These are phyloP conservation scores for Lodderomyces metapsilosis DNA, from an alignment of 1,139 yeast genomes.

Conservation along the genomic window DNA sequence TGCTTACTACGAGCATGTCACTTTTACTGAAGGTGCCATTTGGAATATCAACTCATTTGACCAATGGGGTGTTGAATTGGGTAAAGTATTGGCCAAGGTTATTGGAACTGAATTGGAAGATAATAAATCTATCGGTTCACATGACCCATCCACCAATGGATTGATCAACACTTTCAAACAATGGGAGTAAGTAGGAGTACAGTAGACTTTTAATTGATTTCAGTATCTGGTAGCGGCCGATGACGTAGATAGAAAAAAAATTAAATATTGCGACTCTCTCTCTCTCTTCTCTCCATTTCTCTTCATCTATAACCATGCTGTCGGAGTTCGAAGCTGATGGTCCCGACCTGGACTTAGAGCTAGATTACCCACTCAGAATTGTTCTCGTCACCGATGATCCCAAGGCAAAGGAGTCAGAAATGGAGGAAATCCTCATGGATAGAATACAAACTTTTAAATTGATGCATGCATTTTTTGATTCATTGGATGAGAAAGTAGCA, in stretches of 20 bases:
- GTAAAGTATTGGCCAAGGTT: slow-evolving; percentile 95
- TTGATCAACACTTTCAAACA: slow-evolving; percentile 91
- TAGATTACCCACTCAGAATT: slow-evolving; percentile 45
- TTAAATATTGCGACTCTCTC: background rate
- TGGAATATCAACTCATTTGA: slow-evolving; percentile 99
- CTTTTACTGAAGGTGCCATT: slow-evolving; percentile 97
- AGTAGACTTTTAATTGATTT: background rate
- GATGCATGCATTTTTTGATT: slow-evolving; percentile 60
- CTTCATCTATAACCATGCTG: slow-evolving; percentile 6
- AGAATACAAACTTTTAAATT: slow-evolving; percentile 46
- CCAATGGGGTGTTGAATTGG: slow-evolving; percentile 99
- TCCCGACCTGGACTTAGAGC: slow-evolving; percentile 21
- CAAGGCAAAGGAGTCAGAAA: slow-evolving; percentile 21
- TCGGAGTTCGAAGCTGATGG: slow-evolving; percentile 11
- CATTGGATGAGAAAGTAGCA: slow-evolving; percentile 59
- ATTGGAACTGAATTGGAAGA: slow-evolving; percentile 85
- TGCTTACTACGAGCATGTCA: slow-evolving; percentile 95
- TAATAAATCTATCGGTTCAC: slow-evolving; percentile 54
- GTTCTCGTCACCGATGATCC: slow-evolving; percentile 37
- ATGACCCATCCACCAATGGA: slow-evolving; percentile 88
- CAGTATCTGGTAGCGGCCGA: slow-evolving; percentile 1
- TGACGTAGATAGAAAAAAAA: slow-evolving; percentile 6
- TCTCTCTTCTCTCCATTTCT: background rate
- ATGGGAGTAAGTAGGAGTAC: slow-evolving; percentile 53
- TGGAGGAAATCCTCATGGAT: slow-evolving; percentile 52